These are phyloP conservation scores for Aspergillus pseudonomiae DNA, from an alignment of 2,329 filamentous ascomycete genomes.

Conservation along the genomic window DNA sequence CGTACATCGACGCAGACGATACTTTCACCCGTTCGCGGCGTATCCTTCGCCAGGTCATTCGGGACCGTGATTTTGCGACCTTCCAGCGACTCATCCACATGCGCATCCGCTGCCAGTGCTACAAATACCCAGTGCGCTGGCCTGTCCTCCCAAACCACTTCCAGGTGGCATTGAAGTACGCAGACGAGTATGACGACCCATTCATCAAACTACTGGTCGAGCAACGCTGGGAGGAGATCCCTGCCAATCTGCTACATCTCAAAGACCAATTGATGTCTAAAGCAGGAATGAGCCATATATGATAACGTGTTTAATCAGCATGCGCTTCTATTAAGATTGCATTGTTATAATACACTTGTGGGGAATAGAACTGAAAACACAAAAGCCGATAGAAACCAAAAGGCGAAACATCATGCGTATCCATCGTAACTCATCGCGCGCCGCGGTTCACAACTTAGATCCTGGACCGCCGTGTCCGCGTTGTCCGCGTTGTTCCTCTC, in stretches of 20 bases:
- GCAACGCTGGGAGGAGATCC: conserved; percentile 37
- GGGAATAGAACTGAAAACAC: conserved; percentile 2
- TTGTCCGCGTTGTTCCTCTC: conserved; percentile 22
- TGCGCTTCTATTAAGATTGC: neutral
- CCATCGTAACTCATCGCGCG: conserved; percentile 16
- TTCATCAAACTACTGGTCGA: conserved; percentile 37
- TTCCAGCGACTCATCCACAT: conserved; percentile 37
- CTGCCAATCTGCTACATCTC: conserved; percentile 21
- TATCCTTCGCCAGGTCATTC: conserved; percentile 38
- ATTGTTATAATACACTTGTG: conserved; percentile 2
- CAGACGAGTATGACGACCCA: conserved; percentile 33
- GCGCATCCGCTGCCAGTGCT: conserved; percentile 34
- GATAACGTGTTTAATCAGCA: neutral
- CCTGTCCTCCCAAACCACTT: conserved; percentile 38
- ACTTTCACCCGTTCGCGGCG: conserved; percentile 31
- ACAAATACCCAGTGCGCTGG: conserved; percentile 37
- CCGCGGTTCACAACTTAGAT: conserved; percentile 3
- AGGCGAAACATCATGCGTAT: conserved; percentile 10
- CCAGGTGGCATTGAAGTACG: conserved; percentile 33
- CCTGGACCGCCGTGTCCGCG: conserved; percentile 24
- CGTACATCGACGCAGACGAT: conserved; percentile 42
- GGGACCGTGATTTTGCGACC: conserved; percentile 35
- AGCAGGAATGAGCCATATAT: conserved; percentile 5
- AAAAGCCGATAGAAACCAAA: neutral
- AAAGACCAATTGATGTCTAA: conserved; percentile 30